Conservation (phyloP, 75 land plant genomes). For the Azolla pinnata region DNA sequence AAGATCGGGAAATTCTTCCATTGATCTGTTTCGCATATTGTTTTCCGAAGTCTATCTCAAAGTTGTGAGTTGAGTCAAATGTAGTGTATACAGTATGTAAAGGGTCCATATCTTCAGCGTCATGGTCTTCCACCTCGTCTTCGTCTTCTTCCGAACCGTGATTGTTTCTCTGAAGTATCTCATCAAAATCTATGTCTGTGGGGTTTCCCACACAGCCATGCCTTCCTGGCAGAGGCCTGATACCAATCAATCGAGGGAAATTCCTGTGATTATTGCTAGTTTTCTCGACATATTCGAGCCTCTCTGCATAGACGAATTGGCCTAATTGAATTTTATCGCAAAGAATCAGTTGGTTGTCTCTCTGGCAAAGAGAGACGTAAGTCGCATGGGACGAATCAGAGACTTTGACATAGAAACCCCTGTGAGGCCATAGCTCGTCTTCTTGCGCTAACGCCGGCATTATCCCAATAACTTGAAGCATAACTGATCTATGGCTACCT, state of each 20-base stretch:
- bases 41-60: no score
- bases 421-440: slow-evolving; percentile 47
- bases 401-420: slow-evolving; percentile 63
- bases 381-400: slow-evolving; percentile 67
- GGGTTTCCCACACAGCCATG: slow-evolving; percentile 55
- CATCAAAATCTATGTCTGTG: no score
- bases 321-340: slow-evolving; percentile 54
- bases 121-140: no score
- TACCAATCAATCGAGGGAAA: slow-evolving; percentile 44
- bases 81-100: no score
- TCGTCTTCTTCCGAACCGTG: no score
- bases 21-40: no score
- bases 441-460: slow-evolving; percentile 64
- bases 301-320: slow-evolving; percentile 53
- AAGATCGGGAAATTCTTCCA: no score
- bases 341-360: slow-evolving; percentile 51
- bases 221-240: slow-evolving; percentile 52
- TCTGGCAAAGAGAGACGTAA: slow-evolving; percentile 51
- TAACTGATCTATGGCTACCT: slow-evolving; percentile 66
- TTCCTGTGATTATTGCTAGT: slow-evolving; percentile 11
- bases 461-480: slow-evolving; percentile 57
- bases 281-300: slow-evolving; percentile 27
- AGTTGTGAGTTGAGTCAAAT: no score
- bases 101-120: no score
- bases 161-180: no score